phyloP scores from a whole-genome alignment of 352 stramenopile genomes.

The Pythium phragmiticola region DNA sequence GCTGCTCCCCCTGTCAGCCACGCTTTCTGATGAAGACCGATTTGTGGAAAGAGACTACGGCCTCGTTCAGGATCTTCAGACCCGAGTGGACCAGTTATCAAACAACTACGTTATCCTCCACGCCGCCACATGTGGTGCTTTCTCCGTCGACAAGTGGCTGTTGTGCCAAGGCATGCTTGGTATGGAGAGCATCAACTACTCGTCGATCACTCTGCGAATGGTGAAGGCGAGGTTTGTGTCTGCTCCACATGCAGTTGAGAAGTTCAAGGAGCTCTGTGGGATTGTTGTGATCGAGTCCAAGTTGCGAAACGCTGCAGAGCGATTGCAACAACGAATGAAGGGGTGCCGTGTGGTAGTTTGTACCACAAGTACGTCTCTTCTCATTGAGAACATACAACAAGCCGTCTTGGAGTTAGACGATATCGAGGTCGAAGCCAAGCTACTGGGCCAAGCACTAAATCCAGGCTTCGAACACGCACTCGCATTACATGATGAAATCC shows the following conservation, averaged over 20 bases:
- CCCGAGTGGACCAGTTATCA: constrained; percentile 44
- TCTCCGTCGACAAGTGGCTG: constrained; percentile 42
- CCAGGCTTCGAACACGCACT: constrained; percentile 38
- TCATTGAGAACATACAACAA: constrained; percentile 15
- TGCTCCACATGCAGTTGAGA: neutral
- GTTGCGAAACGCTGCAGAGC: constrained; percentile 32
- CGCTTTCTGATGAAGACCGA: neutral
- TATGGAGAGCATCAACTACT: constrained; percentile 5
- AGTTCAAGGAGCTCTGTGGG: constrained; percentile 46
- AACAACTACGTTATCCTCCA: constrained; percentile 50
- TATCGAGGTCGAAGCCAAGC: constrained; percentile 11
- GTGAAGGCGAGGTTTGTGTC: constrained; percentile 8
- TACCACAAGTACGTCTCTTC: constrained; percentile 14
- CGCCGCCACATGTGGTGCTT: constrained; percentile 39
- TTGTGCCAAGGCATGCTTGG: constrained; percentile 17
- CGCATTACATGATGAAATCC: constrained; percentile 32
- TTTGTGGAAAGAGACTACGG: constrained; percentile 29
- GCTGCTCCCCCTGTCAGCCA: constrained; percentile 15
- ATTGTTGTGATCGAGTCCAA: constrained; percentile 55
- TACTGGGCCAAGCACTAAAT: constrained; percentile 38
- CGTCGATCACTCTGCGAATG: constrained; percentile 13
- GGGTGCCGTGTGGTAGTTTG: constrained; percentile 33
- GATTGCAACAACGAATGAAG: constrained; percentile 31
- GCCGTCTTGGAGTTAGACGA: constrained; percentile 21
- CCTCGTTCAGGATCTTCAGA: constrained; percentile 36